phyloP scores from a whole-genome alignment of 2,329 filamentous ascomycete species.

The Trichoderma sp. region DNA sequence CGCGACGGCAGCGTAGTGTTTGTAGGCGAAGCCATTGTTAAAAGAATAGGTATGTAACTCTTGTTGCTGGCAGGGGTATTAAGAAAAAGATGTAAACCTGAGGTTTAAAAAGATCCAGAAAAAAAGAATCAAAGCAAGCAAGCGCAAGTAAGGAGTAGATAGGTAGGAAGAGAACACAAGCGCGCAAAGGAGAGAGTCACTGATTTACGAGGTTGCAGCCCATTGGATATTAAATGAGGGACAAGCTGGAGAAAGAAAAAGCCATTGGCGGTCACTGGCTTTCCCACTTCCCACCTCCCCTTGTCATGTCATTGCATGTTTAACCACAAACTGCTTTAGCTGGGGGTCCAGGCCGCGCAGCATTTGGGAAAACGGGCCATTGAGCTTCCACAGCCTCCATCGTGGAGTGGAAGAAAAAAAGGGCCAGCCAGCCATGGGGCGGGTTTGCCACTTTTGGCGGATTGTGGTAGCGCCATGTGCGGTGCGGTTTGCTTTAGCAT shows the following conservation, averaged over 20 bases:
- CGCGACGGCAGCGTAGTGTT: conserved; percentile 42
- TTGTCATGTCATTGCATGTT: background rate
- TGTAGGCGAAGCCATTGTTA: conserved; percentile 30
- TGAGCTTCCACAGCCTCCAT: background rate
- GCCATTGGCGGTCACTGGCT: background rate
- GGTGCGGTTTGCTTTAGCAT: background rate
- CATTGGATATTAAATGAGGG: background rate
- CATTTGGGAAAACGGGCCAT: background rate
- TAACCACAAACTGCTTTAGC: background rate
- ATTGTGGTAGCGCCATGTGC: background rate
- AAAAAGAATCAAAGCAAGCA: background rate
- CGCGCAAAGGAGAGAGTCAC: background rate
- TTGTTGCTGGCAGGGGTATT: background rate
- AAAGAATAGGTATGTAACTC: background rate
- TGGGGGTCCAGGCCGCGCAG: background rate
- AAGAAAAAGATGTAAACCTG: background rate
- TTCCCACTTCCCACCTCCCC: background rate
- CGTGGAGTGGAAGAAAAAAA: background rate
- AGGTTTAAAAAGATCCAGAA: background rate
- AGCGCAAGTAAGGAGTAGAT: background rate
- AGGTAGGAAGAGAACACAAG: background rate
- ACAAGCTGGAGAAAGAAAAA: background rate
- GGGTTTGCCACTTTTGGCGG: background rate
- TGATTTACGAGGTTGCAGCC: background rate
- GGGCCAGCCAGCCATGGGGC: background rate